Conservation (phyloP, 2,329 filamentous ascomycete species). For the Alternaria dauci region DNA sequence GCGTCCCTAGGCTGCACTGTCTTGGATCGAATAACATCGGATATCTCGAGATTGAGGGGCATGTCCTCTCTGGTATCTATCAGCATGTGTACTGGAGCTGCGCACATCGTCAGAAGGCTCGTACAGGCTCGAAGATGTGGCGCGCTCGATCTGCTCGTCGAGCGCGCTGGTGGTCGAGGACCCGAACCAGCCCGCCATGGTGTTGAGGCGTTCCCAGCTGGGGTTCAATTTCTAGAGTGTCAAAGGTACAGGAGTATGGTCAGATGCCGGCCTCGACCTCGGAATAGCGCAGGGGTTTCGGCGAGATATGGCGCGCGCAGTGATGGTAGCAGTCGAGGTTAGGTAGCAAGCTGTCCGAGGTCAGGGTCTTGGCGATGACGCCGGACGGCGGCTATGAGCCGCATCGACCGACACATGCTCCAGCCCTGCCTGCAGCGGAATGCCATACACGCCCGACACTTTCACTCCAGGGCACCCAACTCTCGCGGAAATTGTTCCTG, state of each 20-base stretch:
- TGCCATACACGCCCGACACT: conserved; percentile 4
- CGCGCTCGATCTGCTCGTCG: conserved; percentile 96
- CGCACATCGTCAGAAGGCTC: background rate
- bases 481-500: background rate
- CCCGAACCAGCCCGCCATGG: conserved; percentile 92
- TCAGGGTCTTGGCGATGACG: conserved; percentile 20
- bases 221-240: background rate
- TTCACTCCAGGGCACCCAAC: background rate
- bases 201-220: conserved; percentile 17
- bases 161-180: conserved; percentile 87
- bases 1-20: conserved; percentile 97
- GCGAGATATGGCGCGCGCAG: conserved; percentile 7
- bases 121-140: conserved; percentile 92
- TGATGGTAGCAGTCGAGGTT: conserved; percentile 11
- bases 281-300: background rate
- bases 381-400: conserved; percentile 18
- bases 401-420: conserved; percentile 14
- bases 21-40: conserved; percentile 96
- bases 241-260: background rate
- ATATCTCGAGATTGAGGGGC: conserved; percentile 96
- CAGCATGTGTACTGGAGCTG: conserved; percentile 10
- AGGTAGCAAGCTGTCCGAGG: conserved; percentile 22
- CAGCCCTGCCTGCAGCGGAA: conserved; percentile 12
- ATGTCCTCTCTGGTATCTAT: conserved; percentile 80
- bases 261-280: too few relatives aligned